Percentiles rank a stretch among this genome's conserved stretches.
Evolutionary conservation across 768 basidiomycete genomes (phyloP).

Genomic region (Leccinum uliginosum): DNA sequence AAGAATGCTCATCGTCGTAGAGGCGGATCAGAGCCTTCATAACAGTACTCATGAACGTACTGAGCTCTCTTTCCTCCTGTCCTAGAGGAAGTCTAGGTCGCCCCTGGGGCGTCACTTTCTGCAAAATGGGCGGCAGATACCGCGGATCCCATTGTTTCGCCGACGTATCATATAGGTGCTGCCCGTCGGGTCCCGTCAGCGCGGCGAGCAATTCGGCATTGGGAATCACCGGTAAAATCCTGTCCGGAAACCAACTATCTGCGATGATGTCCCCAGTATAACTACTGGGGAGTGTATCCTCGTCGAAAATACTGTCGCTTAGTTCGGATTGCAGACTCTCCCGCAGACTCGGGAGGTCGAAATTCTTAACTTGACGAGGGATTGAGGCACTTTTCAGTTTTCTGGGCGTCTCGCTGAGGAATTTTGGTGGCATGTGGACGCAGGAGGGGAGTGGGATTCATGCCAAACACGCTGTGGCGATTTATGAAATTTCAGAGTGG

Average conservation of each 20-base stretch:
- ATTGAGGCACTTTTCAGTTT: neutral
- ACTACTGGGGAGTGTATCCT: neutral
- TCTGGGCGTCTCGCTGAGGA: neutral
- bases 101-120: neutral
- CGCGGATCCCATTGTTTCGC: neutral
- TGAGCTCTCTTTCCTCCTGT: neutral
- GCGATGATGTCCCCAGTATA: neutral
- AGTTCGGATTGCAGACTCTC: neutral
- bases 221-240: neutral
- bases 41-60: neutral
- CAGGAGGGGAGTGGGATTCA: neutral
- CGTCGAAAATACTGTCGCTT: neutral
- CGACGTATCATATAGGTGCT: neutral
- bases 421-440: neutral
- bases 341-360: neutral
- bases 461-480: neutral
- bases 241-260: neutral
- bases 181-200: neutral
- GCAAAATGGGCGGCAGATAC: neutral
- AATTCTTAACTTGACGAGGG: neutral
- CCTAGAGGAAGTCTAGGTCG: neutral
- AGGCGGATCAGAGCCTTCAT: neutral
- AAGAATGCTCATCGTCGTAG: neutral
- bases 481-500: neutral
- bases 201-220: neutral